Conservation (phyloP, 306 rosid genomes). For the Astragalus membranaceus region DNA sequence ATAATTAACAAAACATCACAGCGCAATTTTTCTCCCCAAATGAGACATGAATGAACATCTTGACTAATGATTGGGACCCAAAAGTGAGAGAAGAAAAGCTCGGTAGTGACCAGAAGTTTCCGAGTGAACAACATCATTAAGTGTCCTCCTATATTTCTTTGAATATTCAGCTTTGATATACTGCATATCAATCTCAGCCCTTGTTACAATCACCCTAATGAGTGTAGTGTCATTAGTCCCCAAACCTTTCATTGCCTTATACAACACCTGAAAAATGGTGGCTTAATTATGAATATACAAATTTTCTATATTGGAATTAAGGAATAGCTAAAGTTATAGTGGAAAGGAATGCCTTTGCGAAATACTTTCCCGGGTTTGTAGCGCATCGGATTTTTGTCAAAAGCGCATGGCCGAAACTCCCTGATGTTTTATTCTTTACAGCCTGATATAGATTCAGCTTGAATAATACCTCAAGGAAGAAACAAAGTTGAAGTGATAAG, state of each 20-base stretch:
- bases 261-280: conserved; percentile 38
- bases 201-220: conserved; percentile 56
- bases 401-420: conserved; percentile 49
- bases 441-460: conserved; percentile 32
- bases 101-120: conserved; percentile 67
- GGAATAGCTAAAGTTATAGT: not conserved
- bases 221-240: conserved; percentile 60
- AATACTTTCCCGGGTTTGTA: conserved; percentile 45
- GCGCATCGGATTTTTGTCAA: conserved; percentile 47
- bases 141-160: conserved; percentile 41
- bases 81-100: conserved; percentile 54
- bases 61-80: conserved; percentile 47
- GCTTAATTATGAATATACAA: not conserved
- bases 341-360: conserved; percentile 52
- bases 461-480: not conserved
- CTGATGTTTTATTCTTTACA: conserved; percentile 55
- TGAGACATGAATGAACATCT: not conserved
- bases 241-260: conserved; percentile 61
- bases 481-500: not conserved
- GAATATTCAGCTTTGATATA: conserved; percentile 55
- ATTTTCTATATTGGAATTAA: not conserved
- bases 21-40: not conserved
- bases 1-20: not conserved
- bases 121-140: conserved; percentile 60
- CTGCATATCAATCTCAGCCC: conserved; percentile 72